Percentiles rank a stretch among this genome's conserved stretches.
phyloP scores from a whole-genome alignment of 768 basidiomycete genomes.

The Suillus spraguei region DNA sequence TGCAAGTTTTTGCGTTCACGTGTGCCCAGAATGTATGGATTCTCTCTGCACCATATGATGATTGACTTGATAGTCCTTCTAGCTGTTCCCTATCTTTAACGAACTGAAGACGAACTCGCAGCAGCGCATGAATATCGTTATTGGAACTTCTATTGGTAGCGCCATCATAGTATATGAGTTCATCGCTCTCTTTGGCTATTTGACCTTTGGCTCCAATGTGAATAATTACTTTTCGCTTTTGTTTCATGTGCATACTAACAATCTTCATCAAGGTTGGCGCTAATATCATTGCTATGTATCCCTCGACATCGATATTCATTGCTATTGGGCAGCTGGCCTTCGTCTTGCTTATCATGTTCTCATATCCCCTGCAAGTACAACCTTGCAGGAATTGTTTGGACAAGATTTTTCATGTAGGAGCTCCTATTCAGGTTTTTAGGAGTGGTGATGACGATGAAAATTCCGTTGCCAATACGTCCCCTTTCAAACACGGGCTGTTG shows the following conservation, averaged over 20 bases:
- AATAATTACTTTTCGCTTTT: conserved; percentile 19
- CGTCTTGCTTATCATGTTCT: conserved; percentile 85
- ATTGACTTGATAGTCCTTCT: conserved; percentile 9
- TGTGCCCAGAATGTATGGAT: conserved; percentile 86
- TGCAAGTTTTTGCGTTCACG: conserved; percentile 92
- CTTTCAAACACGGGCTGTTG: conserved; percentile 66
- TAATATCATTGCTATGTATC: conserved; percentile 96
- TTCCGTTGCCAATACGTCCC: conserved; percentile 60
- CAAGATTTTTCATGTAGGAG: conserved; percentile 71
- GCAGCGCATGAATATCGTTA: conserved; percentile 81
- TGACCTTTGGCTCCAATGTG: conserved; percentile 90
- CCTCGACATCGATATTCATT: conserved; percentile 87
- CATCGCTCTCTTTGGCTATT: conserved; percentile 86
- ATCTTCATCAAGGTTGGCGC: conserved; percentile 63
- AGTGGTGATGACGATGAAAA: conserved; percentile 49
- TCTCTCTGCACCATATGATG: conserved; percentile 10
- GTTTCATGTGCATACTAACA: conserved; percentile 10
- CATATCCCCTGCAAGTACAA: conserved; percentile 93
- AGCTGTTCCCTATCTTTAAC: conserved; percentile 95
- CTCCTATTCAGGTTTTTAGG: conserved; percentile 34
- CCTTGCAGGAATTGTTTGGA: conserved; percentile 92
- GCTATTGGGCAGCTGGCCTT: conserved; percentile 94
- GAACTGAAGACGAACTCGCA: conserved; percentile 85
- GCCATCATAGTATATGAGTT: conserved; percentile 86
- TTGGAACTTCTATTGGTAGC: conserved; percentile 83